These are phyloP conservation scores for Trametes sanguinea DNA, from an alignment of 768 basidiomycete species.

Conservation along the genomic window DNA sequence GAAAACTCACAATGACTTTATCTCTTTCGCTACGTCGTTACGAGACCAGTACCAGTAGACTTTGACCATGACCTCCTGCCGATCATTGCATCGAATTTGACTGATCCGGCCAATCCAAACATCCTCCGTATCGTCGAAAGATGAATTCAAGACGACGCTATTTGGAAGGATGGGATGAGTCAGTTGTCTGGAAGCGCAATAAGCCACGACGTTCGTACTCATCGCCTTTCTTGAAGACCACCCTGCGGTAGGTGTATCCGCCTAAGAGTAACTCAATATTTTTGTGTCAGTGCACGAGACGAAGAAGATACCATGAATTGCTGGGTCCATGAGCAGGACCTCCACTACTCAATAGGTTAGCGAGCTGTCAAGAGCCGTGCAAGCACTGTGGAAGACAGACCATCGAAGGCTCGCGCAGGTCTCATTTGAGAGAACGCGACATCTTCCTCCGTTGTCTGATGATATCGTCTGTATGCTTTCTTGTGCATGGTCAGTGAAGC, in stretches of 20 bases:
- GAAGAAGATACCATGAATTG: not conserved
- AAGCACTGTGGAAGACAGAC: not conserved
- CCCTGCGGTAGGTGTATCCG: not conserved
- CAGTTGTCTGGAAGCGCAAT: not conserved
- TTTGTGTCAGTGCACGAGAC: not conserved
- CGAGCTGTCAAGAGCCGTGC: not conserved
- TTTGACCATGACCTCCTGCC: conserved; percentile 5
- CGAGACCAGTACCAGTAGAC: conserved; percentile 24
- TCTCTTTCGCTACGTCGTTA: conserved; percentile 7
- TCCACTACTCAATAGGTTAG: not conserved
- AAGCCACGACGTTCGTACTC: conserved; percentile 6
- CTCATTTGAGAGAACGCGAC: not conserved
- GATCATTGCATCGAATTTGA: conserved; percentile 10
- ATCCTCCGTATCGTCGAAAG: conserved; percentile 8
- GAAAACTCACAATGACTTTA: conserved; percentile 20
- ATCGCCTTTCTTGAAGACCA: conserved; percentile 15
- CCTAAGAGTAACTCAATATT: not conserved
- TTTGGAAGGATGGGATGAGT: not conserved
- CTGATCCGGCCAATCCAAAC: conserved; percentile 19
- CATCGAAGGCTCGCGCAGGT: not conserved
- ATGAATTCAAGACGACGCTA: conserved; percentile 17
- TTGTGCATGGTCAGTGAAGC: not conserved
- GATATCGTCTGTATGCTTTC: not conserved
- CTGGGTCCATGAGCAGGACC: not conserved
- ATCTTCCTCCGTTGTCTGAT: not conserved